Evolutionary conservation across 2,329 filamentous ascomycete genomes (phyloP).

Genomic region (Fusarium sp.): DNA sequence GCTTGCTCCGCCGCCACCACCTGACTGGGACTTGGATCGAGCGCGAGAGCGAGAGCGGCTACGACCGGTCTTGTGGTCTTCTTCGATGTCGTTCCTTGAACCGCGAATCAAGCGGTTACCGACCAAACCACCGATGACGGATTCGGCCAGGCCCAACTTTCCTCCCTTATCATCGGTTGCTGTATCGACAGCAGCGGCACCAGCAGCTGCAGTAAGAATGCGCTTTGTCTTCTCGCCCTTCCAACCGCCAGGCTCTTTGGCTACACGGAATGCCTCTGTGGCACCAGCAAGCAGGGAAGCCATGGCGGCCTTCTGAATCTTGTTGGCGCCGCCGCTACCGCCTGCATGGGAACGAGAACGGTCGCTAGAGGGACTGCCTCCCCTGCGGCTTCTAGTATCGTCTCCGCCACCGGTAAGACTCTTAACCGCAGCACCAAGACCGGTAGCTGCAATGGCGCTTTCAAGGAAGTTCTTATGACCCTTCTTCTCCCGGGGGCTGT

Average conservation of each 20-base stretch:
- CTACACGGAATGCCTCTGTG: conserved; percentile 89
- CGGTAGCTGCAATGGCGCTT: conserved; percentile 72
- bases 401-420: conserved; percentile 65
- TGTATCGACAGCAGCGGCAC: conserved; percentile 88
- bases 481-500: conserved; percentile 67
- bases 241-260: conserved; percentile 91
- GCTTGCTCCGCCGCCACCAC: conserved; percentile 57
- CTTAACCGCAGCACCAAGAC: conserved; percentile 72
- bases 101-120: conserved; percentile 90
- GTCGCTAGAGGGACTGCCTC: conserved; percentile 60
- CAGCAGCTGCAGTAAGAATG: conserved; percentile 86
- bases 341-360: conserved; percentile 67
- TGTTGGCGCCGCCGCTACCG: conserved; percentile 61
- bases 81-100: conserved; percentile 74
- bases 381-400: conserved; percentile 65
- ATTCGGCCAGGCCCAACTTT: conserved; percentile 87
- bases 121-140: conserved; percentile 88
- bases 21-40: conserved; percentile 65
- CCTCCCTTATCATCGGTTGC: conserved; percentile 80
- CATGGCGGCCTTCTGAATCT: conserved; percentile 88
- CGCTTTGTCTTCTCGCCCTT: conserved; percentile 92
- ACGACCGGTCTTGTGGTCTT: conserved; percentile 69
- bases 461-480: conserved; percentile 75
- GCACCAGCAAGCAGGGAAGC: conserved; percentile 91
- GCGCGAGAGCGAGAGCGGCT: conserved; percentile 78